Conservation (phyloP, 805 yeast species). For the Allodekkera sacchari region DNA sequence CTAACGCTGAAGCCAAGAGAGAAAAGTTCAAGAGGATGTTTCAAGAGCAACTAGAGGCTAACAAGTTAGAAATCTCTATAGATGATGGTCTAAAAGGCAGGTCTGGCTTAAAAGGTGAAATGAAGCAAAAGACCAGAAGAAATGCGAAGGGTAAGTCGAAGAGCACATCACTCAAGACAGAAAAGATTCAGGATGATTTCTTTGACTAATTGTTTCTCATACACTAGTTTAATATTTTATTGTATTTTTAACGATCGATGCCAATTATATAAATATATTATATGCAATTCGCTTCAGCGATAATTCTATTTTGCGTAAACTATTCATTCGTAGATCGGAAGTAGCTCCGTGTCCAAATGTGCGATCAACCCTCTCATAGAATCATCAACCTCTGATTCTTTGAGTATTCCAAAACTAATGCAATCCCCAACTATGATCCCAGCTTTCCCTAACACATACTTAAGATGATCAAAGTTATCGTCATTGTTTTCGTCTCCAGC, state of each 20-base stretch:
- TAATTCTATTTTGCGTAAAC: constrained; percentile 1
- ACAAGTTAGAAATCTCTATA: constrained; percentile 43
- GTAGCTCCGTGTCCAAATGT: constrained; percentile 30
- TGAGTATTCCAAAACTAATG: constrained; percentile 46
- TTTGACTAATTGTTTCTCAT: constrained; percentile 22
- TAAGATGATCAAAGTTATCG: constrained; percentile 72
- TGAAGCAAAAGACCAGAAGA: constrained; percentile 6
- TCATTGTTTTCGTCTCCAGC: constrained; percentile 24
- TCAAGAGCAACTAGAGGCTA: constrained; percentile 41
- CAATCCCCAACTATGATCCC: constrained; percentile 70
- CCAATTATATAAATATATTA: not conserved
- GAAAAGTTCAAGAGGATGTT: constrained; percentile 43
- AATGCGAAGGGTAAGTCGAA: constrained; percentile 10
- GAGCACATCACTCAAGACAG: constrained; percentile 4
- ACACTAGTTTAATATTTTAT: not conserved
- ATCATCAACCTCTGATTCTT: constrained; percentile 22
- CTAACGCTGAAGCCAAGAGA: constrained; percentile 35
- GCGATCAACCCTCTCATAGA: constrained; percentile 30
- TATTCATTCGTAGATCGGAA: constrained; percentile 7
- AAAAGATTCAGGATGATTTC: constrained; percentile 28
- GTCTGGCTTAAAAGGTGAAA: constrained; percentile 6
- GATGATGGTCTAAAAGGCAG: constrained; percentile 36
- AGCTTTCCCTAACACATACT: constrained; percentile 69
- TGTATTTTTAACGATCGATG: not conserved
- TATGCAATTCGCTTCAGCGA: too few relatives aligned